These are phyloP conservation scores for Sclerospora graminicola DNA, from an alignment of 352 stramenopile genomes.

Conservation along the genomic window DNA sequence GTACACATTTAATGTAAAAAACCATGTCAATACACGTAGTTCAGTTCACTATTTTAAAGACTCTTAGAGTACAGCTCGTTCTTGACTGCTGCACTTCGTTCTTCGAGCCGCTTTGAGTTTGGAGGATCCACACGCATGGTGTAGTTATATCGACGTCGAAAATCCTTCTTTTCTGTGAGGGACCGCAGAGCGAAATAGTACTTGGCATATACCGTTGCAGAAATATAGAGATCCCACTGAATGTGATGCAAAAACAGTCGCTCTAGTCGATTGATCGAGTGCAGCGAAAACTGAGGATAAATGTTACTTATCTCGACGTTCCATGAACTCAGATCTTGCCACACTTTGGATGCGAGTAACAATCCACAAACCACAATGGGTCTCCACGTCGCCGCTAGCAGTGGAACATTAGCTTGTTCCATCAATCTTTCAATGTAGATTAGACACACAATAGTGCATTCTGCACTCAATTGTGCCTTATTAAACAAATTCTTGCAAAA, in stretches of 20 bases:
- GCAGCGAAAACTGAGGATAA: slow-evolving; percentile 96
- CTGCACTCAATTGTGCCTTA: slow-evolving; percentile 92
- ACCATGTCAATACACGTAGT: no score
- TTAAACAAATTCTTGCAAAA: slow-evolving; percentile 95
- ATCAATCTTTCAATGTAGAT: slow-evolving; percentile 99
- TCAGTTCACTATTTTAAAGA: slow-evolving; percentile 30
- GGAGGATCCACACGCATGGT: slow-evolving; percentile 80
- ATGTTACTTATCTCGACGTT: slow-evolving; percentile 97
- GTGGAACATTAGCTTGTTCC: slow-evolving; percentile 91
- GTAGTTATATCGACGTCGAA: slow-evolving; percentile 85
- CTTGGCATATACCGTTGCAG: slow-evolving; percentile 91
- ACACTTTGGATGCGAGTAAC: slow-evolving; percentile 97
- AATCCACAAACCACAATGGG: slow-evolving; percentile 96
- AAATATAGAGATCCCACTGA: slow-evolving; percentile 99
- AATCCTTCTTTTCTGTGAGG: slow-evolving; percentile 87
- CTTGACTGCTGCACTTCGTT: slow-evolving; percentile 69
- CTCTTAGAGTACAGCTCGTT: slow-evolving; percentile 82
- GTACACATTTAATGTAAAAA: no score
- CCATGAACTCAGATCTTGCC: slow-evolving; percentile 97
- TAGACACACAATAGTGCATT: slow-evolving; percentile 97
- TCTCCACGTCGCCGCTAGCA: slow-evolving; percentile 94
- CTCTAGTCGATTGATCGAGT: slow-evolving; percentile 97
- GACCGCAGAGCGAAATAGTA: slow-evolving; percentile 98
- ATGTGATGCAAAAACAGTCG: slow-evolving; percentile 94
- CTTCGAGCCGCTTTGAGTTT: slow-evolving; percentile 81